These are phyloP conservation scores for Erythrobasidium hasegawianum DNA, from an alignment of 1,284 basidiomycete genomes.

Conservation along the genomic window DNA sequence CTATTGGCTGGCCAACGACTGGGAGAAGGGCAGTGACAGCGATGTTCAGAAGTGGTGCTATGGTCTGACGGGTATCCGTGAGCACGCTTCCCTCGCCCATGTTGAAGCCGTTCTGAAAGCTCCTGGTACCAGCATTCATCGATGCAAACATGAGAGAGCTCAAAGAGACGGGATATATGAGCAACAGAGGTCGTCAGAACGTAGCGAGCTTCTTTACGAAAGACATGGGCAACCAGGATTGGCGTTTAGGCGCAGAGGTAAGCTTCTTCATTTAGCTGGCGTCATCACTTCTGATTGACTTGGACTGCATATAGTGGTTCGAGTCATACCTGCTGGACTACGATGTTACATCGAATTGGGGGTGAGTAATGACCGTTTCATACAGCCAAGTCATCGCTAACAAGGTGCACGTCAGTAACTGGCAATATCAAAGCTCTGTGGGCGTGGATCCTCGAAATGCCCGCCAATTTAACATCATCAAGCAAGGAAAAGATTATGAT, in stretches of 20 bases:
- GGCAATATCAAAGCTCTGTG: conserved; percentile 54
- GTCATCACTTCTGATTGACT: conserved; percentile 53
- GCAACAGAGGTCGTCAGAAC: conserved; percentile 58
- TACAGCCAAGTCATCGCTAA: not conserved
- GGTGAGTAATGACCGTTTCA: conserved; percentile 49
- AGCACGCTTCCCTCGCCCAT: no score
- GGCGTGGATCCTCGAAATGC: conserved; percentile 57
- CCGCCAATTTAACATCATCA: conserved; percentile 58
- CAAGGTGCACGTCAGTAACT: conserved; percentile 45
- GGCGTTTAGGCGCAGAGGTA: conserved; percentile 56
- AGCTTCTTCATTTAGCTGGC: conserved; percentile 46
- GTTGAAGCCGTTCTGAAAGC: no score
- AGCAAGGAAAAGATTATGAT: conserved; percentile 54
- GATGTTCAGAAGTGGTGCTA: conserved; percentile 52
- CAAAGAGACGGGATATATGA: conserved; percentile 54
- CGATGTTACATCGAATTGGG: conserved; percentile 40
- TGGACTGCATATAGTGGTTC: conserved; percentile 5
- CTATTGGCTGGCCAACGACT: conserved; percentile 29
- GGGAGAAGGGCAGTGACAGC: conserved; percentile 22
- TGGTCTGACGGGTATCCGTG: conserved; percentile 54
- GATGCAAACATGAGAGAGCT: conserved; percentile 58
- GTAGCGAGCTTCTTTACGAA: conserved; percentile 57
- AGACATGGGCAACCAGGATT: conserved; percentile 54
- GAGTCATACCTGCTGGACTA: conserved; percentile 33
- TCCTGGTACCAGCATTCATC: conserved; percentile 50